Base-by-base conservation (phyloP, 2,329 filamentous ascomycete species). In the Cyphellophora attinorum region DNA sequence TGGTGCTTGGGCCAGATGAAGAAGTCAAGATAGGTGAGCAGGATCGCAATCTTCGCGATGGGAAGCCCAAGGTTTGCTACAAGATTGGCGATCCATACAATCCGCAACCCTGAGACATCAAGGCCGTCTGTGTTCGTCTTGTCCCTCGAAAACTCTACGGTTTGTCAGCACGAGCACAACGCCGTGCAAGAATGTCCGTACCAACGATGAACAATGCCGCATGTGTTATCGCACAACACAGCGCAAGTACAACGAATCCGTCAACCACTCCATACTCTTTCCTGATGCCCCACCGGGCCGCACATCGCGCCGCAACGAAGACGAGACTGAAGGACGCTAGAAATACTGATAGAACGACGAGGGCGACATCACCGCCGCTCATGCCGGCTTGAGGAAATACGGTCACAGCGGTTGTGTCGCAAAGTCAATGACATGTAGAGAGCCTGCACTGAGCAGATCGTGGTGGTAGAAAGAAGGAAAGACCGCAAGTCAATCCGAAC, bases 1-100 rank as follows among this genome's bases (percentile, higher is more conserved):
- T n/a, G 21, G 21, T 25, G 21, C n/a, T 25, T 25, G 21, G 21
- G 21, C 21, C 21, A 25, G 21, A 25, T 25, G 21, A 25, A 25
- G 21, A 25, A 25, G 21, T 25, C 21, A n/a, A 25, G 21, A 25
- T 25, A 25, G 8, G 8, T 8, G 8, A 25, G n/a, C 21, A 25
- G n/a, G n/a, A 25, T 25, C 21, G 21, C 8, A n/a, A n/a, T 25
- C 21, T 25, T 25, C 8, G n/a, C n/a, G 8, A 25, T 8, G 8
- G 21, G 21, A n/a, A 25, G 8, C 8, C 21, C 21, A n/a, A 25
- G 8, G n/a, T 25, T 25, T 8, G 21, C 8, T 8, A 25, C 8
- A 8, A 25, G n/a, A 8, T 8, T 8, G 8, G 21, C 21, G 8
- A n/a, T n/a, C 21, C 21, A 25, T n/a, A 25, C 8, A 8, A 25